Base-by-base conservation (phyloP, 2,329 filamentous ascomycete genomes). In the Lachnellula cervina region DNA sequence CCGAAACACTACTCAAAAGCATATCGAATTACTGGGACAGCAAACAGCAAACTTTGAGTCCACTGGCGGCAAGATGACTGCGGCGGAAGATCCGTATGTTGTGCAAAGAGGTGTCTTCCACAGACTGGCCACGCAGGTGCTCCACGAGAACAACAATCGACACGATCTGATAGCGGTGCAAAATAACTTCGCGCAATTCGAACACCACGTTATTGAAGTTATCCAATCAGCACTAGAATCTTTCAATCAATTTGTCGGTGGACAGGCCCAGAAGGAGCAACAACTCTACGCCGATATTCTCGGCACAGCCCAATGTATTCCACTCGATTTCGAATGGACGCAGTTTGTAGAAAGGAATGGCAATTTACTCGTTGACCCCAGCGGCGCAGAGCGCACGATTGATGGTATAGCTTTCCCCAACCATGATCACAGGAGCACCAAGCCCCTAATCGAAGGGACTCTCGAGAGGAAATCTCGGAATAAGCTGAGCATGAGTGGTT, bases 61-160 rank as follows among this genome's bases (percentile, higher is more conserved):
- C 1, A 80, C 82, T 3, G 86, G 87, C 40, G 88, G 85, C 58
- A 88, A 83, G 68, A 75, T 93, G 64, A 81, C 82, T 44, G 82
- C 89, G 2, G 69, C 76, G 13, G 84, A 96, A 35, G 94, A 99
- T 70, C 94, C 94, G 4, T 99, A 97, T 69, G 80, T 97, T 55
- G 71, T 97, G 46, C 83, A 87, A 66, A 86, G 93, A 34, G 89
- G 89, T 57, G 85, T 97, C 56, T 75, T 89, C 62, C 82, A 97
- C 75, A 86, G 91, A 44, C 78, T 99, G 54, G 86, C 90, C 80
- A 93, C 89, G 77, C 94, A 99, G 76, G 83, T 97, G 37, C 78
- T 90, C 47, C 90, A 96, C 69, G 94, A 99, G 77, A 99, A 99
- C 79, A 95, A 92, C 77, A 93, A 95, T 75, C 84, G 87, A 62